A percentile compares a stretch with the other conserved stretches of the same genome.
Conservation (phyloP, 1,284 basidiomycete species). For the Sphaerobolus stellatus region DNA sequence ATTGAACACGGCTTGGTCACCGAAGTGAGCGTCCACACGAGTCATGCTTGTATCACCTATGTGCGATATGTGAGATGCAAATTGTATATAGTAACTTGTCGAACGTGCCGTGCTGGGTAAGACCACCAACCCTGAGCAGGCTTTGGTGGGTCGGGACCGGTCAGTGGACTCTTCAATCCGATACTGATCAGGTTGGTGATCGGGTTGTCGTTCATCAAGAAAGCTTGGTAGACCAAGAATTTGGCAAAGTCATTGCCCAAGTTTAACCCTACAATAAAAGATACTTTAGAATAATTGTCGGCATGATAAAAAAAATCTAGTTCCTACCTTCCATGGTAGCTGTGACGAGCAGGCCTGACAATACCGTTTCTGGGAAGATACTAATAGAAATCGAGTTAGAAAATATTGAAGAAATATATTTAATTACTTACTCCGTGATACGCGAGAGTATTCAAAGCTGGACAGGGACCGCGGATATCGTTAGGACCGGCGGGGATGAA, state of each 20-base stretch:
- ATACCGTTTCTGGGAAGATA: background rate
- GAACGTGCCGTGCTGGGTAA: background rate
- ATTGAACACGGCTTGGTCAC: background rate
- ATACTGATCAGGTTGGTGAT: background rate
- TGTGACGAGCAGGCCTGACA: background rate
- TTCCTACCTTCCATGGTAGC: background rate
- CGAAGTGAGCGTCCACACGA: too few species aligned
- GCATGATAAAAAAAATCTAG: background rate
- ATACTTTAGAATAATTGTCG: background rate
- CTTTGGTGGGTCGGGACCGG: background rate
- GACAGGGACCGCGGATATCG: background rate
- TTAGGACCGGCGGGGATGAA: background rate
- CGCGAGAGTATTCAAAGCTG: background rate
- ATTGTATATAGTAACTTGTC: background rate
- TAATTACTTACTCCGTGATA: slow-evolving; percentile 2
- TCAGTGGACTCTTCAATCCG: background rate
- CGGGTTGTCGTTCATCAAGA: background rate
- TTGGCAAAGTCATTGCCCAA: background rate
- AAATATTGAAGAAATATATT: too few species aligned
- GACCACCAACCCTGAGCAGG: background rate
- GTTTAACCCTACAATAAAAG: background rate
- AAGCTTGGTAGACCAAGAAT: background rate
- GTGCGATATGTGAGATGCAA: background rate
- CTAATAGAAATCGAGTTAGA: background rate
- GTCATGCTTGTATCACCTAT: too few species aligned